phyloP scores from a whole-genome alignment of 495 filamentous ascomycete genomes.

The Xylaria nigripes region DNA sequence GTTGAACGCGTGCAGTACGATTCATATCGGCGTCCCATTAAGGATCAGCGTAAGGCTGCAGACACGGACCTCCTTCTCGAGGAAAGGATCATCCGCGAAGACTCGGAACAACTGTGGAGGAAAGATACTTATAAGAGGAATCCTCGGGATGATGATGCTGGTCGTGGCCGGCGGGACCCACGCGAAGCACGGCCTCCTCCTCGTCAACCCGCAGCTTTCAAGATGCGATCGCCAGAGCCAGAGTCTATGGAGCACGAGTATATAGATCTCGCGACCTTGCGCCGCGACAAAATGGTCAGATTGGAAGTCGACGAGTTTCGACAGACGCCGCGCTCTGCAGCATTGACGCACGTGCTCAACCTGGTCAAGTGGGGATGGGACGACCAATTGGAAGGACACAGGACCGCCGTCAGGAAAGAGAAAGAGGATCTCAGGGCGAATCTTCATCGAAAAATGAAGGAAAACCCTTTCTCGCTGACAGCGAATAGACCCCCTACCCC shows the following conservation, averaged over 20 bases:
- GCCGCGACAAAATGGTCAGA: background rate
- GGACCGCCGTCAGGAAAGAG: constrained; percentile 3
- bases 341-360: constrained; percentile 8
- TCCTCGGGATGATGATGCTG: background rate
- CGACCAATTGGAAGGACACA: constrained; percentile 5
- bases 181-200: background rate
- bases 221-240: background rate
- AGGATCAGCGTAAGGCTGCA: background rate
- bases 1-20: constrained; percentile 10
- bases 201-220: background rate
- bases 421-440: constrained; percentile 3
- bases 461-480: background rate
- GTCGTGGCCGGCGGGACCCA: background rate
- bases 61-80: constrained; percentile 2
- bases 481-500: background rate
- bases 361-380: constrained; percentile 14
- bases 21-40: background rate
- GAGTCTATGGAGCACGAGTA: constrained; percentile 1
- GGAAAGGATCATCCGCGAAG: background rate
- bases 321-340: constrained; percentile 4
- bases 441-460: constrained; percentile 1
- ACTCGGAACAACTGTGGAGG: background rate
- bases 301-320: constrained; percentile 4
- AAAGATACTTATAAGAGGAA: background rate
- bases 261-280: constrained; percentile 1